Percentiles rank a stretch among this genome's conserved stretches.
These are phyloP conservation scores for Stagonosporopsis cucurbitacearum DNA, from an alignment of 2,329 filamentous ascomycete genomes.

Conservation along the genomic window DNA sequence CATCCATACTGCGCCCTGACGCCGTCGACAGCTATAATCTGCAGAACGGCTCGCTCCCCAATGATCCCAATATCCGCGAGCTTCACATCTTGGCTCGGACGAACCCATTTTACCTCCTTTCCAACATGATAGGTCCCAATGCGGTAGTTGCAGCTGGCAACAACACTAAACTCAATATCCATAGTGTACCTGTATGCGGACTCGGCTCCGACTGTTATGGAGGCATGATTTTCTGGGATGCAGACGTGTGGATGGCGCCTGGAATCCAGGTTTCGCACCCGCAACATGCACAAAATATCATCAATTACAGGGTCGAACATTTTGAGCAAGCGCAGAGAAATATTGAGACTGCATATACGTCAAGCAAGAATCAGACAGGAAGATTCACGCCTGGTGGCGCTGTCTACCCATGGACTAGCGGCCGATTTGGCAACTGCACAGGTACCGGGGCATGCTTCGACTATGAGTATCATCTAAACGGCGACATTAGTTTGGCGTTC, in stretches of 20 bases:
- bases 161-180: constrained; percentile 61
- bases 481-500: constrained; percentile 69
- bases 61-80: constrained; percentile 63
- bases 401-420: constrained; percentile 72
- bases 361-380: constrained; percentile 65
- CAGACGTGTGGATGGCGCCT: constrained; percentile 72
- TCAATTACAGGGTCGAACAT: constrained; percentile 67
- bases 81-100: constrained; percentile 62
- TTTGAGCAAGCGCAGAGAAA: constrained; percentile 67
- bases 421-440: constrained; percentile 72
- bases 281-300: constrained; percentile 66
- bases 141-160: constrained; percentile 58
- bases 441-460: constrained; percentile 67
- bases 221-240: constrained; percentile 71
- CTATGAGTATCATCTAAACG: constrained; percentile 75
- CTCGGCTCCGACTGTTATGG: constrained; percentile 71
- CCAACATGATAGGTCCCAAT: constrained; percentile 62
- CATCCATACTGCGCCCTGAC: constrained; percentile 63
- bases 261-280: constrained; percentile 70
- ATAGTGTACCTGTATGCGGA: constrained; percentile 73
- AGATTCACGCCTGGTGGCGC: constrained; percentile 65
- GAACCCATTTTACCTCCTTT: constrained; percentile 64
- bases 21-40: constrained; percentile 69
- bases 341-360: constrained; percentile 60
- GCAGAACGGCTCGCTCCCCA: constrained; percentile 63